A percentile compares a stretch with the other conserved stretches of the same genome.
phyloP scores from a whole-genome alignment of 495 filamentous ascomycete species.

The Cercophora newfieldiana region DNA sequence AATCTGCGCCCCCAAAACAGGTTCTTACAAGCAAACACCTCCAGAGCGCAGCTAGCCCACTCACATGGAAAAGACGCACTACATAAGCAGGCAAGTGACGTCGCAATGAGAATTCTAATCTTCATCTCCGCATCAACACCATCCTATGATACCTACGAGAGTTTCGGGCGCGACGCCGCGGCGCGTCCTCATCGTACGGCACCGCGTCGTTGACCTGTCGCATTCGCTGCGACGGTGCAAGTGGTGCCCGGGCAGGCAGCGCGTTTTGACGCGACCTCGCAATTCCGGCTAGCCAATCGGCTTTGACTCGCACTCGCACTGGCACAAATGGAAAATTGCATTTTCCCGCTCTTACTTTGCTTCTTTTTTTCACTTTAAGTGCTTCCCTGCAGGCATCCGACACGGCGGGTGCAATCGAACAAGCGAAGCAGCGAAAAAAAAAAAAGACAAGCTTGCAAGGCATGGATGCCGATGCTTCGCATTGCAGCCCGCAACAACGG shows the following conservation, averaged over 20 bases:
- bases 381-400: background rate
- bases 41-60: background rate
- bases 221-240: background rate
- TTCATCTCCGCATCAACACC: background rate
- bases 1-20: background rate
- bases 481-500: background rate
- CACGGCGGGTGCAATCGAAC: constrained; percentile 3
- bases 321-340: background rate
- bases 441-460: background rate
- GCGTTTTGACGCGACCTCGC: background rate
- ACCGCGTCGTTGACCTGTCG: background rate
- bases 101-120: background rate
- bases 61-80: background rate
- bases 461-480: background rate
- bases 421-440: background rate
- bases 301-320: background rate
- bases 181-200: background rate
- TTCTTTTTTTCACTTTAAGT: background rate
- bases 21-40: no score
- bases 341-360: background rate
- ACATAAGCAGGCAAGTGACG: background rate
- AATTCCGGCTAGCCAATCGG: background rate
- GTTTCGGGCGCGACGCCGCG: background rate
- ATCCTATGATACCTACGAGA: background rate
- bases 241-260: background rate